Conservation (phyloP, 495 filamentous ascomycete species). For the Aspergillus sclerotiicarbonarius region DNA sequence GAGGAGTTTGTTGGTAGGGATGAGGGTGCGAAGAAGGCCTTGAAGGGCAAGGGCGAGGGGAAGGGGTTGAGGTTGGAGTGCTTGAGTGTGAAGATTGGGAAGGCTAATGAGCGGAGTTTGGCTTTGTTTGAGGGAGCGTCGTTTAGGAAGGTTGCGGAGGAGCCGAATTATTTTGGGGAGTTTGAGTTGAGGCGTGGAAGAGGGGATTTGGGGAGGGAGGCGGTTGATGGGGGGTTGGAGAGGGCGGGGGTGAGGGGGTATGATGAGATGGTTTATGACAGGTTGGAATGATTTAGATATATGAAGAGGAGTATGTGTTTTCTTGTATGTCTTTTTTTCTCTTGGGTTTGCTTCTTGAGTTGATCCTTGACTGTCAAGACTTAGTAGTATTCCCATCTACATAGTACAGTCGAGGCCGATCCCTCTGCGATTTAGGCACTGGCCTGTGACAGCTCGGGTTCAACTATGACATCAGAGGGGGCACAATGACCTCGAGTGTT, state of each 20-base stretch:
- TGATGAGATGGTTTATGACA: slow-evolving; percentile 39
- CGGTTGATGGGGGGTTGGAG: slow-evolving; percentile 23
- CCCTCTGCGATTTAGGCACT: too few species aligned
- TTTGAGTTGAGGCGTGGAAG: slow-evolving; percentile 48
- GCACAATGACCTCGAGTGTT: too few species aligned
- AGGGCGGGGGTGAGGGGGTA: slow-evolving; percentile 38
- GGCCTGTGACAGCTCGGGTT: too few species aligned
- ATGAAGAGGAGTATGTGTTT: background rate
- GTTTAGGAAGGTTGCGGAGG: slow-evolving; percentile 48
- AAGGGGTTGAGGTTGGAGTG: slow-evolving; percentile 25
- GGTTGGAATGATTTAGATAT: slow-evolving; percentile 15
- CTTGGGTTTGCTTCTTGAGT: background rate
- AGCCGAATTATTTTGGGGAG: slow-evolving; percentile 67
- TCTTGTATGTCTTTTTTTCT: background rate
- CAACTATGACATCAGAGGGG: too few species aligned
- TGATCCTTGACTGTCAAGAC: background rate
- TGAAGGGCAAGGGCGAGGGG: background rate
- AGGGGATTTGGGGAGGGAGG: slow-evolving; percentile 27
- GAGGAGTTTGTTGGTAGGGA: slow-evolving; percentile 52
- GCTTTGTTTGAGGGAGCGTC: slow-evolving; percentile 57
- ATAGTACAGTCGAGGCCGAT: too few species aligned
- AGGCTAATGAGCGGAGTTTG: slow-evolving; percentile 55
- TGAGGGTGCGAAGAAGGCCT: slow-evolving; percentile 16
- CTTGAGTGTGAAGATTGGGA: slow-evolving; percentile 61
- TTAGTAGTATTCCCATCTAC: too few species aligned